Base-by-base conservation (phyloP, 2,329 filamentous ascomycete species). In the Nigrospora sphaerica region DNA sequence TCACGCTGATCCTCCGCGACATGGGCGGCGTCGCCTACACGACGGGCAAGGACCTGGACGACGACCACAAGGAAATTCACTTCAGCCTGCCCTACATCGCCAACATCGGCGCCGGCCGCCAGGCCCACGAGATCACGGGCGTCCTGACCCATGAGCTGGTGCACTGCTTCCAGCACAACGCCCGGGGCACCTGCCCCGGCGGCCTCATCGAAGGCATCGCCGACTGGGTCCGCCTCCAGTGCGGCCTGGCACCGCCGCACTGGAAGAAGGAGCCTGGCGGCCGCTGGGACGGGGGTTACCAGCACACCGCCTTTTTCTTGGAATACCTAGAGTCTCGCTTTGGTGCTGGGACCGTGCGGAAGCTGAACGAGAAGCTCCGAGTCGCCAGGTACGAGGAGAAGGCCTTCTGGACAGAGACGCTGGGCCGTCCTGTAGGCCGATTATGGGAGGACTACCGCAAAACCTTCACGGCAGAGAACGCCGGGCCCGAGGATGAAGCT, bases 121-220 rank as follows among this genome's bases (percentile, higher is more conserved):
- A 68, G 12, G 52, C 61, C 19, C 57, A 74, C 35, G 89, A 97
- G 68, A 81, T 96, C 49, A 69, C 79, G 16, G 93, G 93, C 36
- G 90, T 97, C 1, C 65, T 97, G 17, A 85, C 86, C 2, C 92
- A 97, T 62, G 92, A 97, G 67, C 83, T 96, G 51, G 92, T 97
- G 13, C 93, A 97, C 69, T 96, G 90, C 68, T 95, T 86, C 68
- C 92, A 97, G 65, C 86, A 88, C 66, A 84, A 88, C 56, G 85
- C 74, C 2, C 70, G 57, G 17, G 74, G 73, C 2, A 70, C 69
- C 5, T 80, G 81, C 38, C 86, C 86, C 0, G 84, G 84, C 1
- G 93, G 93, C 0, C 66, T 97, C 40, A 84, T 95, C 46, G 92
- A 97, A 66, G 92, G 92, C 1, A 81, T 97, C 45, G 92, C 92